Base-by-base conservation (phyloP, 495 filamentous ascomycete genomes). In the Daldinia concentrica region DNA sequence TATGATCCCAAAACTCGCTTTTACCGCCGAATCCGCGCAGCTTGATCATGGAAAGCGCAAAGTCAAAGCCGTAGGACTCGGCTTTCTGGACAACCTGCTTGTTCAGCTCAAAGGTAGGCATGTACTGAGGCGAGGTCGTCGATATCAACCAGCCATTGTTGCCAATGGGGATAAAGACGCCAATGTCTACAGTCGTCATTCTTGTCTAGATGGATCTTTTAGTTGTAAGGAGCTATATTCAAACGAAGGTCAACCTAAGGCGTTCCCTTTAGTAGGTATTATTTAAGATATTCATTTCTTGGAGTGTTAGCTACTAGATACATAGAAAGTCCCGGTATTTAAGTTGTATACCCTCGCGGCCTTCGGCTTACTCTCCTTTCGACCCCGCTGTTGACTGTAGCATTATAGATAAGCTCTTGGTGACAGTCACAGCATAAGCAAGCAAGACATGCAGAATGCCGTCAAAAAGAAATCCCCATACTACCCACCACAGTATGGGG, bases 91-190 rank as follows among this genome's bases (percentile, higher is more conserved):
- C 67, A 36, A 78, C 64, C 29, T 71, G 57, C 59, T 78, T 78
- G 70, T 79, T 79, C 19, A 79, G 69, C 58, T 78, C 76, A 36
- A 75, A 79, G 56, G 59, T 74, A 17, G 76, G 76, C 67, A 68
- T 75, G 58, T 78, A 78, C 58, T 79, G 76, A 6, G 77, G 77
- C 1, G 76, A 60, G 11, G 69, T 75, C 11, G 76, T 78, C 14
- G 71, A 75, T 37, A 79, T 77, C 17, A 78, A 60, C 76, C 74
- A 79, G 45, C 77, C 76, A 71, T 79, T 79, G 63, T 76, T 79
- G 57, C 75, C 71, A 52, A 75, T 77, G 29, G 77, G 77, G 62
- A 77, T 72, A 65, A 79, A 79, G 62, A 79, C 71, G 4, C 77
- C 73, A 51, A 79, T 77, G 26, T 77, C 73, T 34, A 72, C 58